Percentiles rank a stretch among this genome's conserved stretches.
phyloP scores from a whole-genome alignment of 768 basidiomycete species.

The Suillus subaureus region DNA sequence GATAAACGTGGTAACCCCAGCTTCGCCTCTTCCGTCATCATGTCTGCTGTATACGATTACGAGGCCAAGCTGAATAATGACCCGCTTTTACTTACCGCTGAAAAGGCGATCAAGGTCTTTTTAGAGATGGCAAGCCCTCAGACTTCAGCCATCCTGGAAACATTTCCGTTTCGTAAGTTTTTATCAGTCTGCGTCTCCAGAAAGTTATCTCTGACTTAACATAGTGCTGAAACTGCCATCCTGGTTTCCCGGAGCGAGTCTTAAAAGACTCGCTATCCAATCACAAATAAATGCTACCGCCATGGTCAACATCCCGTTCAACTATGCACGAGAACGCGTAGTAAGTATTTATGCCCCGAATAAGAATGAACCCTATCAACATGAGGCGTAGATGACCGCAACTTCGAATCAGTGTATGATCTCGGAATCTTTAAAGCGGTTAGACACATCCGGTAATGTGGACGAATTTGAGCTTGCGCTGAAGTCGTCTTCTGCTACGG shows the following conservation, averaged over 20 bases:
- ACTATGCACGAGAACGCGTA: constrained; percentile 29
- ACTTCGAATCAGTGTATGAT: constrained; percentile 31
- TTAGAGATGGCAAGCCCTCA: constrained; percentile 26
- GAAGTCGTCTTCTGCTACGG: constrained; percentile 34
- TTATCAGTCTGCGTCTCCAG: constrained; percentile 10
- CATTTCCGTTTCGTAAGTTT: constrained; percentile 34
- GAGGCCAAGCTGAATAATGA: constrained; percentile 30
- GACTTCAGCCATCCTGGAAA: constrained; percentile 30
- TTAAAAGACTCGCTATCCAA: constrained; percentile 31
- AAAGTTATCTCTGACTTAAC: constrained; percentile 16
- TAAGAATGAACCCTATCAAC: background rate
- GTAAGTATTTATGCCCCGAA: constrained; percentile 14
- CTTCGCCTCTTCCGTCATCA: constrained; percentile 33
- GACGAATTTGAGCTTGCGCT: constrained; percentile 30
- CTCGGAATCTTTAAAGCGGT: constrained; percentile 30
- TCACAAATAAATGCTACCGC: constrained; percentile 30
- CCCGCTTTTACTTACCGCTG: constrained; percentile 32
- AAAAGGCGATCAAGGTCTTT: constrained; percentile 30
- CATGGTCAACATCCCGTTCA: constrained; percentile 33
- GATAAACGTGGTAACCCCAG: constrained; percentile 18
- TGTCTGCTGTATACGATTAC: constrained; percentile 37
- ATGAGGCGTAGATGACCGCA: constrained; percentile 18
- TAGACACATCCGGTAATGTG: constrained; percentile 14
- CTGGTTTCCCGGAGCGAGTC: constrained; percentile 40
- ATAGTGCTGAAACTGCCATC: constrained; percentile 31